Evolutionary conservation across 2,329 filamentous ascomycete species (phyloP).

Genomic region (Diaporthe longicolla): DNA sequence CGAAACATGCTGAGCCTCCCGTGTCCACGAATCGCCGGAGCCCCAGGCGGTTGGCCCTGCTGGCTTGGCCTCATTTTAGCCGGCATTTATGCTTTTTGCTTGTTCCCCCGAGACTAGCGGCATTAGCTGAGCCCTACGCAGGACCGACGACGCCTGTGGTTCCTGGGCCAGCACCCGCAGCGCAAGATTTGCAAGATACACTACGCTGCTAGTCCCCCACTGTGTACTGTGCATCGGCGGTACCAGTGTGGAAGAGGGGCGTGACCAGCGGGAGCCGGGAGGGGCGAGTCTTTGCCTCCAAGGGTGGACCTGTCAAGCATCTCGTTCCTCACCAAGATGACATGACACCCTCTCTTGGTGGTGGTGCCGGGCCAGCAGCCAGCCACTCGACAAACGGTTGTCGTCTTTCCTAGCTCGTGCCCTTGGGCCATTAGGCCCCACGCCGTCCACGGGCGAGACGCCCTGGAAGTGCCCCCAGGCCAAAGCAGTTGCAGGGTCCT

Average conservation of each 20-base stretch:
- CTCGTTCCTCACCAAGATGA: not conserved
- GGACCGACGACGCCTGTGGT: conserved; percentile 6
- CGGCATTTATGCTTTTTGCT: conserved; percentile 26
- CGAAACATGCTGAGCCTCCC: conserved; percentile 27
- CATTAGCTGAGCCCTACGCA: conserved; percentile 31
- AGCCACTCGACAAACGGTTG: conserved; percentile 20
- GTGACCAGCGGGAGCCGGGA: conserved; percentile 6
- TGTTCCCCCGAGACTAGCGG: conserved; percentile 30
- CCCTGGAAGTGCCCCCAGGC: not conserved
- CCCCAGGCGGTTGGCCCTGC: conserved; percentile 9
- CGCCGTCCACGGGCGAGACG: conserved; percentile 14
- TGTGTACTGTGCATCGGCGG: not conserved
- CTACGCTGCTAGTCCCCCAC: not conserved
- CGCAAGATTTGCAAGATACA: not conserved
- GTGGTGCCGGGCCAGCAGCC: not conserved
- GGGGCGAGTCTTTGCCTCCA: not conserved
- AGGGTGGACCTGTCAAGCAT: conserved; percentile 7
- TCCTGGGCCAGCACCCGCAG: conserved; percentile 1
- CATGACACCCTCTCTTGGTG: conserved; percentile 20
- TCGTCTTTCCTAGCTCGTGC: not conserved
- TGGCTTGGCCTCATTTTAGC: conserved; percentile 37
- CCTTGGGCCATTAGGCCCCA: not conserved
- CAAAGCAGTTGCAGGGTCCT: conserved; percentile 18
- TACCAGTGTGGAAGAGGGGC: conserved; percentile 9
- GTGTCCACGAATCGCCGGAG: conserved; percentile 20